phyloP scores from a whole-genome alignment of 2,329 filamentous ascomycete species.

The Aspergillus caelatus region DNA sequence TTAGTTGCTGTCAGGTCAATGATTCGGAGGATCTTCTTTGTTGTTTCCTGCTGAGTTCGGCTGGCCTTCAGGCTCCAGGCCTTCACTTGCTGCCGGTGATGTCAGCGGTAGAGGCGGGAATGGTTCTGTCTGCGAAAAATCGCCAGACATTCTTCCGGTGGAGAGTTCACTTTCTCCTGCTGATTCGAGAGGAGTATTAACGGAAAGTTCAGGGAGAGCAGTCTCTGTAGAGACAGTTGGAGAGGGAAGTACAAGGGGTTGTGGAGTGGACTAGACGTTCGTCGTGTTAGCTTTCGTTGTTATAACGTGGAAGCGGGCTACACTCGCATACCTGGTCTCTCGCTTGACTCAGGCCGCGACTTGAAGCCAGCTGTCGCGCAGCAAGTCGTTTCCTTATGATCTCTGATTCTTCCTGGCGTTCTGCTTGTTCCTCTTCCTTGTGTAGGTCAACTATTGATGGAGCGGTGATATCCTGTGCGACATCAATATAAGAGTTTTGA shows the following conservation, averaged over 20 bases:
- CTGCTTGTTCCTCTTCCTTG: constrained; percentile 59
- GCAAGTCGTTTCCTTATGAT: constrained; percentile 57
- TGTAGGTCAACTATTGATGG: constrained; percentile 59
- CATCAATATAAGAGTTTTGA: constrained; percentile 28
- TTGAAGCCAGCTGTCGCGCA: constrained; percentile 58
- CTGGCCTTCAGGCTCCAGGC: background rate
- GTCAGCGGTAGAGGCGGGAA: constrained; percentile 37
- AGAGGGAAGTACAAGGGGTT: constrained; percentile 13
- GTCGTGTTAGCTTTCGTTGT: constrained; percentile 8
- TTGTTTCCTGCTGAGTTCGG: background rate
- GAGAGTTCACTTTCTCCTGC: constrained; percentile 16
- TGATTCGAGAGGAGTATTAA: constrained; percentile 14
- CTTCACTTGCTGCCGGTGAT: constrained; percentile 12
- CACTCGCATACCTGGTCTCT: constrained; percentile 32
- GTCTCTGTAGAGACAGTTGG: constrained; percentile 9
- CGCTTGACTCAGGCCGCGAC: constrained; percentile 51
- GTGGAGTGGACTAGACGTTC: constrained; percentile 15
- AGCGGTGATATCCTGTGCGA: constrained; percentile 37
- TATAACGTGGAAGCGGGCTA: background rate
- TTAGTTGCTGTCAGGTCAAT: background rate
- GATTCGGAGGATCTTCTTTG: background rate
- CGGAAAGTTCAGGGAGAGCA: constrained; percentile 9
- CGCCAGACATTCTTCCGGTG: constrained; percentile 17
- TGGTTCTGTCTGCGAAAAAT: constrained; percentile 32
- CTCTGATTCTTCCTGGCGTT: constrained; percentile 58